These are phyloP conservation scores for Marasmius tenuissimus DNA, from an alignment of 1,284 basidiomycete species.

Conservation along the genomic window DNA sequence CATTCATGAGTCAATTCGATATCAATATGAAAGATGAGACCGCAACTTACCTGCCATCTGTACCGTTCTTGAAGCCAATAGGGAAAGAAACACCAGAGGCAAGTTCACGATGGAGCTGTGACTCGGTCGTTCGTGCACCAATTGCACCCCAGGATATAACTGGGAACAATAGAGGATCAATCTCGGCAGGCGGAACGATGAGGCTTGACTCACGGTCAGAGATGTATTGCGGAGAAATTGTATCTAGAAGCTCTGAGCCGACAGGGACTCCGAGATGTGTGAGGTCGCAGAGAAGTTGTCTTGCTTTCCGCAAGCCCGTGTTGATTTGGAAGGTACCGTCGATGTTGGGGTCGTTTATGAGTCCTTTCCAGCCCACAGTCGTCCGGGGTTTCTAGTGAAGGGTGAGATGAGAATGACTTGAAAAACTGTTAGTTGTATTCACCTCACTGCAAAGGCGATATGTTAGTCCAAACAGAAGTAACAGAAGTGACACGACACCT, in stretches of 20 bases:
- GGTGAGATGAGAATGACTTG: conserved; percentile 8
- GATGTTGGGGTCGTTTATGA: conserved; percentile 90
- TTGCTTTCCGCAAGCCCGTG: conserved; percentile 87
- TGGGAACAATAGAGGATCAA: conserved; percentile 20
- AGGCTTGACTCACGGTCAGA: conserved; percentile 52
- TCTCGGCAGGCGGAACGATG: neutral
- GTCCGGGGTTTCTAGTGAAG: conserved; percentile 75
- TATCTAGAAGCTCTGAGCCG: conserved; percentile 94
- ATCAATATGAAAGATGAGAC: neutral
- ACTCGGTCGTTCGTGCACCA: conserved; percentile 94
- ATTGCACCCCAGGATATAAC: conserved; percentile 97
- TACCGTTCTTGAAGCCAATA: conserved; percentile 99
- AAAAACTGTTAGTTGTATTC: conserved; percentile 11
- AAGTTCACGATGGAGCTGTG: conserved; percentile 91
- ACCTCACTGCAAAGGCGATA: conserved; percentile 46
- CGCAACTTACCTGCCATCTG: conserved; percentile 81
- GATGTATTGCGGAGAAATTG: conserved; percentile 86
- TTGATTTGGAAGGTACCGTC: conserved; percentile 97
- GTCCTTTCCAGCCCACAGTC: conserved; percentile 88
- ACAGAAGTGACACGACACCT: conserved; percentile 28
- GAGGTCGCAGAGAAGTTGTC: conserved; percentile 88
- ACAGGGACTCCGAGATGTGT: conserved; percentile 89
- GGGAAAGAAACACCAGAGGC: conserved; percentile 90
- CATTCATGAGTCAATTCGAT: neutral
- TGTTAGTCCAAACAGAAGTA: conserved; percentile 6